phyloP scores from a whole-genome alignment of 2,329 filamentous ascomycete genomes.

The Aspergillus hiratsukae region DNA sequence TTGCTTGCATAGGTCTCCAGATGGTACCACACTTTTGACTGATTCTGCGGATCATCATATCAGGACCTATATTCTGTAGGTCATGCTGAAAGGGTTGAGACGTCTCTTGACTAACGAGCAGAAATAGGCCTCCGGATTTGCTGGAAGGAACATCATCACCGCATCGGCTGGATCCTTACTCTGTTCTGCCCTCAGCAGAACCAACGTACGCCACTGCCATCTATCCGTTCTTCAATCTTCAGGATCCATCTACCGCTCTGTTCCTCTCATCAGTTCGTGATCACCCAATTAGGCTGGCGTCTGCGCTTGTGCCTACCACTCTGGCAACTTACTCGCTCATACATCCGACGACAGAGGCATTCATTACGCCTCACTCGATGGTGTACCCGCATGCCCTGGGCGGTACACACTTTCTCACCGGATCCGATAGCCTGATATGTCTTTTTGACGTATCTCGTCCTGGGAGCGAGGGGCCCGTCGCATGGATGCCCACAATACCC shows the following conservation, averaged over 20 bases:
- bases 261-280: conserved; percentile 51
- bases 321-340: conserved; percentile 54
- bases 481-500: conserved; percentile 46
- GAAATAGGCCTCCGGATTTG: conserved; percentile 44
- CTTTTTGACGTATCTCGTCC: conserved; percentile 52
- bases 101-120: conserved; percentile 6
- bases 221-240: conserved; percentile 53
- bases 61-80: conserved; percentile 52
- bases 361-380: conserved; percentile 52
- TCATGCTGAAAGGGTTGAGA: not conserved
- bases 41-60: conserved; percentile 48
- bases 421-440: conserved; percentile 50
- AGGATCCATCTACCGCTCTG: conserved; percentile 46
- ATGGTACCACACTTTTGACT: conserved; percentile 56
- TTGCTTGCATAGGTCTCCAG: conserved; percentile 41
- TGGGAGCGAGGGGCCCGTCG: conserved; percentile 43
- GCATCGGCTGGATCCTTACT: conserved; percentile 43
- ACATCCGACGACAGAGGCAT: conserved; percentile 52
- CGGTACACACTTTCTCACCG: conserved; percentile 54
- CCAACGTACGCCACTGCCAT: conserved; percentile 51
- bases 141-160: conserved; percentile 36
- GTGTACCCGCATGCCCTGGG: conserved; percentile 44
- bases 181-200: conserved; percentile 43
- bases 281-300: conserved; percentile 54
- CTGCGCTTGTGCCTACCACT: conserved; percentile 47